Evolutionary conservation across 2,329 filamentous ascomycete species (phyloP).

Genomic region (Chalaropsis ovoidea): DNA sequence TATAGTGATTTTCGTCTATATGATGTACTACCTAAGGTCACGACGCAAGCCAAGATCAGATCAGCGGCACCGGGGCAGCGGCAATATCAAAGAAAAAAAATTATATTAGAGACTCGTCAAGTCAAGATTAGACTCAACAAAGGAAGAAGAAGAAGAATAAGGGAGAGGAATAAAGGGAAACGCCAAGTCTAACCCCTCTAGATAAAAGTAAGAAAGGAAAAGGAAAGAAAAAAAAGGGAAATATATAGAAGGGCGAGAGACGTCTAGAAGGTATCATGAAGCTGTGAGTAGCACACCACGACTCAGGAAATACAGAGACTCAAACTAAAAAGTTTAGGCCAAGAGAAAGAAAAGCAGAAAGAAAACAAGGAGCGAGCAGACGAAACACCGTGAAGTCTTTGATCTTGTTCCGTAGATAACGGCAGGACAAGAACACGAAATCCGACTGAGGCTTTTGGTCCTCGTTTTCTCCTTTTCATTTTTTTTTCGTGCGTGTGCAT

Average conservation of each 20-base stretch:
- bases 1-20: not conserved
- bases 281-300: not conserved
- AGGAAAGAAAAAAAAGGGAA: not conserved
- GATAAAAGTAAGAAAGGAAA: not conserved
- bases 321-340: slow-evolving; percentile 2
- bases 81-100: slow-evolving; percentile 2
- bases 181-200: slow-evolving; percentile 8
- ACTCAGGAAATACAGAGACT: not conserved
- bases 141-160: not conserved
- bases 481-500: not conserved
- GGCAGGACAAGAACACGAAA: not conserved
- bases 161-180: not conserved
- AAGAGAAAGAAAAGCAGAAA: not conserved
- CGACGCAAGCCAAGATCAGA: not conserved
- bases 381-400: not conserved
- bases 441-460: not conserved
- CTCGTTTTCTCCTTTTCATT: slow-evolving; percentile 5
- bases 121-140: not conserved
- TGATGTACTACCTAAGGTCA: not conserved
- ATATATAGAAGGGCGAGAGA: not conserved
- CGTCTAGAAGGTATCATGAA: slow-evolving; percentile 9
- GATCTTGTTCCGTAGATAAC: not conserved
- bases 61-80: not conserved
- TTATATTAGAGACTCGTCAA: not conserved
- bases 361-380: not conserved